A percentile compares a stretch with the other conserved stretches of the same genome.
Conservation (phyloP, 208 protist genomes). For the Kentomonas sorsogonicus region DNA sequence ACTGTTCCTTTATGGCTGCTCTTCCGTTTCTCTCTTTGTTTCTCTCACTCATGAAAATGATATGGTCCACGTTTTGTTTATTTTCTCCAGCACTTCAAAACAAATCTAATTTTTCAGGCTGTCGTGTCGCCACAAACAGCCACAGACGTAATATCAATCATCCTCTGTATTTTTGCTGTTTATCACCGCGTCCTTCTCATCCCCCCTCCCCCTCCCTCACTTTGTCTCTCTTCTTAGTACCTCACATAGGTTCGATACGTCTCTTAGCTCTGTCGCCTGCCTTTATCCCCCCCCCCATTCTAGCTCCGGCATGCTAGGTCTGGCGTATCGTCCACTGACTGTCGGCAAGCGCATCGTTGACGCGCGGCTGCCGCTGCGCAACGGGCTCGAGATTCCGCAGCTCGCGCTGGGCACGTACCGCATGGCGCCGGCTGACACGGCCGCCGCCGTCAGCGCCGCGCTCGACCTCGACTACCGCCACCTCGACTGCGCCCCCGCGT, state of each 20-base stretch:
- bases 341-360: conserved; percentile 17
- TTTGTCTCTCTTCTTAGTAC: not conserved
- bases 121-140: not conserved
- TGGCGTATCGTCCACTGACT: conserved; percentile 17
- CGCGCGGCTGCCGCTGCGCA: conserved; percentile 35
- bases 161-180: not conserved
- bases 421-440: conserved; percentile 36
- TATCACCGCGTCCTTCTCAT: not conserved
- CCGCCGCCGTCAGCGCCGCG: conserved; percentile 53
- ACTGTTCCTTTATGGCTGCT: too few species aligned
- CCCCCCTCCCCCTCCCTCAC: not conserved
- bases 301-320: conserved; percentile 5
- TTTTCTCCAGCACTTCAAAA: not conserved
- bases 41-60: not conserved
- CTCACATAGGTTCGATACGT: not conserved
- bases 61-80: not conserved
- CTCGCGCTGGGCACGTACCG: conserved; percentile 89
- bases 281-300: not conserved
- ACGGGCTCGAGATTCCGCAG: conserved; percentile 63
- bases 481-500: conserved; percentile 88
- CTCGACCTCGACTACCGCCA: conserved; percentile 80
- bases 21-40: too few species aligned
- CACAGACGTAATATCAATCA: not conserved
- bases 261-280: not conserved
- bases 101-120: too few species aligned